Conservation (phyloP, 345 rosid genomes). For the Nasturtium officinale region DNA sequence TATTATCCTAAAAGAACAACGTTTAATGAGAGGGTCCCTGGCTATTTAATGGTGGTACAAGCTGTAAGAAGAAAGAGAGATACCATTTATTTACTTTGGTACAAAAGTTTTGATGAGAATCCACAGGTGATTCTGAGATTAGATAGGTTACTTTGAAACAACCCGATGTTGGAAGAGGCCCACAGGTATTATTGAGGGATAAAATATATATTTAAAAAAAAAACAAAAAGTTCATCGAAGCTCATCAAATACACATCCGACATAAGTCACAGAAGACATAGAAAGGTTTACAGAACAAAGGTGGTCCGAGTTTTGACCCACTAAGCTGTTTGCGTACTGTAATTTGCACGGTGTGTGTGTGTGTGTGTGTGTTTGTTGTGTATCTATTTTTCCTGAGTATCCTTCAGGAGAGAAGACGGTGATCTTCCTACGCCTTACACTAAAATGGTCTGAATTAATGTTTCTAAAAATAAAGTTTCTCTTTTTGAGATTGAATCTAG, state of each 20-base stretch:
- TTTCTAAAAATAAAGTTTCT: constrained; percentile 28
- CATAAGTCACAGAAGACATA: constrained; percentile 41
- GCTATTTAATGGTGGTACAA: constrained; percentile 38
- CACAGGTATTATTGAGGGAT: constrained; percentile 33
- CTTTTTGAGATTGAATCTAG: constrained; percentile 19
- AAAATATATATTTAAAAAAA: background rate
- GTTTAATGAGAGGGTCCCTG: constrained; percentile 38
- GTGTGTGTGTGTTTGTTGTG: background rate
- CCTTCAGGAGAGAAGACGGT: constrained; percentile 34
- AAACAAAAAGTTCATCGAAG: background rate
- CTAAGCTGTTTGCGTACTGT: constrained; percentile 36
- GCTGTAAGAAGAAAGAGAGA: constrained; percentile 37
- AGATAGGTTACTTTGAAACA: constrained; percentile 33
- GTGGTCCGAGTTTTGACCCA: constrained; percentile 47
- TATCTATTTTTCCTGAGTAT: constrained; percentile 27
- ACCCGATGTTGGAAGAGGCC: constrained; percentile 39
- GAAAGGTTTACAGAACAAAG: constrained; percentile 39
- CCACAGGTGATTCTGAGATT: constrained; percentile 29
- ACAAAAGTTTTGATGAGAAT: constrained; percentile 29
- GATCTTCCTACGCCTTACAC: constrained; percentile 37
- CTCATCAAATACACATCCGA: constrained; percentile 39
- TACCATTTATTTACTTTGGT: constrained; percentile 36
- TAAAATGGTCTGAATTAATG: constrained; percentile 38
- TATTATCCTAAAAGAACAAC: constrained; percentile 40
- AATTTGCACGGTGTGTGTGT: constrained; percentile 22